Base-by-base conservation (phyloP, 2,329 filamentous ascomycete genomes). In the Xenosphaeropsis pyriputrescens region DNA sequence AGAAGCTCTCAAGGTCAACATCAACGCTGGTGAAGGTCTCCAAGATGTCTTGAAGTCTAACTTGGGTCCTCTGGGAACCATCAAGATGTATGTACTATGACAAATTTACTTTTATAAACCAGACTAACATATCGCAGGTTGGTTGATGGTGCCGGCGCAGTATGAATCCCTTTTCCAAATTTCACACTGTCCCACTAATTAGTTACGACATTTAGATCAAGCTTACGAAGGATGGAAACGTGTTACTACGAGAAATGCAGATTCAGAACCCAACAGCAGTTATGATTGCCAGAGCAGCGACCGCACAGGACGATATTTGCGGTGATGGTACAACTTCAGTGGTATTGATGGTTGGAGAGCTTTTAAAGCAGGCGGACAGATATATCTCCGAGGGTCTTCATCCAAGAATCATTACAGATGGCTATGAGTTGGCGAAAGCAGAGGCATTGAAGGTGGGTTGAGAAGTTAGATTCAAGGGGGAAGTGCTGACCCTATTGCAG, bases 231-330 rank as follows among this genome's bases (percentile, higher is more conserved):
- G 91, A 98, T 64, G 91, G 91, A 57, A 95, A 93, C 55, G 89
- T 96, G 43, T 68, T 80, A 18, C 62, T 80, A 46, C 67, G 76
- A 52, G 76, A 81, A 59, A 80, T 80, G 75, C 88, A 96, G 76
- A 96, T 96, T 58, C 89, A 95, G 66, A 96, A 96, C 62, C 91
- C 91, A 18, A 98, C 91, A 29, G 91, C 91, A 47, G 91, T 91
- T 45, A 80, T 80, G 75, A 80, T 80, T 58, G 75, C 75, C 40
- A 66, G 75, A 57, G 86, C 89, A 53, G 91, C 91, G 41, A 98
- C 91, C 29, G 91, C 91, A 48, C 89, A 98, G 60, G 91, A 98
- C 60, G 91, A 98, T 54, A 98, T 98, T 51, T 93, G 85, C 51
- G 91, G 91, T 55, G 91, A 98, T 60, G 91, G 91, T 54, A 98